phyloP scores from a whole-genome alignment of 371 early-diverging fungal genomes.

The Mortierella sp. region DNA sequence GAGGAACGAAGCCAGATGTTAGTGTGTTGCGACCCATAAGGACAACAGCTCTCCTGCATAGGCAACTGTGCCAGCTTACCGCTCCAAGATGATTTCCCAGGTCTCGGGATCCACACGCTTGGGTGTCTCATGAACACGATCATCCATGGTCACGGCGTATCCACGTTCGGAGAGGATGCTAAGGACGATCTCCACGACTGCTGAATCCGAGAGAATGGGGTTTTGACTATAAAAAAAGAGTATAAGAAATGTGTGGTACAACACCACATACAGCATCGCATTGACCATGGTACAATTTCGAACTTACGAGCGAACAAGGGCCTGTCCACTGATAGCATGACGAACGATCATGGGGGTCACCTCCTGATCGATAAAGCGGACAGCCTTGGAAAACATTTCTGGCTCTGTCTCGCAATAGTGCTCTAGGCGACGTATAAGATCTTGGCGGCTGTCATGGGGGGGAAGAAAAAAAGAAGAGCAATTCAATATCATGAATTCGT shows the following conservation, averaged over 20 bases:
- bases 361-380: constrained; percentile 64
- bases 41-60: too few relatives aligned
- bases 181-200: constrained; percentile 71
- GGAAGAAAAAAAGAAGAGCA: not conserved
- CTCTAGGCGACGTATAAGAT: constrained; percentile 68
- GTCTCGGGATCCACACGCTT: constrained; percentile 67
- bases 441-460: constrained; percentile 49
- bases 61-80: too few relatives aligned
- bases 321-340: constrained; percentile 73
- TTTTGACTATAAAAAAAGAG: constrained; percentile 56
- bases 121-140: constrained; percentile 65
- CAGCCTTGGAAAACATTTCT: constrained; percentile 59
- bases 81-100: constrained; percentile 68
- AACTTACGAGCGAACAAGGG: constrained; percentile 71
- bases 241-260: too few relatives aligned
- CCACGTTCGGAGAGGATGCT: constrained; percentile 76
- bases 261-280: too few relatives aligned
- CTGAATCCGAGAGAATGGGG: constrained; percentile 57
- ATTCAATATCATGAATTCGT: not conserved
- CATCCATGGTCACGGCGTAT: constrained; percentile 71
- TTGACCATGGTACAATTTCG: too few relatives aligned
- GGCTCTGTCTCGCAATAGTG: constrained; percentile 71
- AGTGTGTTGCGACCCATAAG: too few relatives aligned
- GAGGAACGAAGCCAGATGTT: too few relatives aligned
- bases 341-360: constrained; percentile 67